Evolutionary conservation across 73 alveolate genomes (phyloP), one percentile per base, ranked within the genome.

Genomic region (Chromera velia): DNA sequence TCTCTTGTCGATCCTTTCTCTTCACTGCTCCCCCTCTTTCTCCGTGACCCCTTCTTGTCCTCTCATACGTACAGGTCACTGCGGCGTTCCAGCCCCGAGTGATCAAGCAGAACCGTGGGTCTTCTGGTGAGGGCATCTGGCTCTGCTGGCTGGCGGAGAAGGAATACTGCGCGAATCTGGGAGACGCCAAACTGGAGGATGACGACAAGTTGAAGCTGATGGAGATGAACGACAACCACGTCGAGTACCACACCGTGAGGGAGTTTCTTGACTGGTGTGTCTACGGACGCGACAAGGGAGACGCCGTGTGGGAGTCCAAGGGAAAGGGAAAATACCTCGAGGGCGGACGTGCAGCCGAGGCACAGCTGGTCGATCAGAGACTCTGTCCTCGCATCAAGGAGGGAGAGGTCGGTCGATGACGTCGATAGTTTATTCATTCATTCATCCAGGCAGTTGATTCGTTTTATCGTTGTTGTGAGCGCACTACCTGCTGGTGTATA

Each of bases 351-450:
- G 74, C 74, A 34, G 70, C 82, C 34, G 91, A 83, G 32, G 55
- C 74, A 13, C 76, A 76, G 49, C 75, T 47, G 73, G 84, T 73
- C 40, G 84, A 74, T 47, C 83, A 86, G 81, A 55, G 77, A 47
- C 45, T 74, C 28, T 89, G 63, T 65, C 84, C 77, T 55, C 82
- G 34, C 63, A 82, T 49, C 88, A 92, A 27, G 71, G 82, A 32
- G 65, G 89, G 78, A 72, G 81, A 74, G 72, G 72, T 74, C 64
- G 46, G 76, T 26, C n/a, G n/a, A n/a, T n/a, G n/a, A n/a, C n/a
- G n/a, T n/a, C n/a, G n/a, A n/a, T n/a, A n/a, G n/a, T n/a, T n/a
- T n/a, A n/a, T n/a, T n/a, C n/a, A n/a, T n/a, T n/a, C n/a, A n/a
- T n/a, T n/a, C n/a, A n/a, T n/a, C n/a, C n/a, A n/a, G n/a, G n/a